phyloP scores from a whole-genome alignment of 1,139 yeast genomes.

The Nadsonia starkeyi-henricii region DNA sequence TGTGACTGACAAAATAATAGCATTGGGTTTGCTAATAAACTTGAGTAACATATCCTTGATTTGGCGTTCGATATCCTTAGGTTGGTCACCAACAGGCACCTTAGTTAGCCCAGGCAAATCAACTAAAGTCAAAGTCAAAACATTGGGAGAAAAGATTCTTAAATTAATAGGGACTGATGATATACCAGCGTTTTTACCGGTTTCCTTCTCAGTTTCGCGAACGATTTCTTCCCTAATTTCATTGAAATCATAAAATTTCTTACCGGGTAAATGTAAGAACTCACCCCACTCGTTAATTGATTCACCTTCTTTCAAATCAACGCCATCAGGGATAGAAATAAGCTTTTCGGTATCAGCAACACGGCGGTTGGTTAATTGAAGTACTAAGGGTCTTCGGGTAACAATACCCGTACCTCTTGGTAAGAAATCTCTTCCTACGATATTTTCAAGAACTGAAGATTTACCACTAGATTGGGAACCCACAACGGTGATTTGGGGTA shows the following conservation, averaged over 20 bases:
- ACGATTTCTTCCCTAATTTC: constrained; percentile 87
- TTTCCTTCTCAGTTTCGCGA: constrained; percentile 83
- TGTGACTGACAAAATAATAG: constrained; percentile 86
- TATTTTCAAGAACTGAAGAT: constrained; percentile 84
- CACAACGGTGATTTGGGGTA: constrained; percentile 93
- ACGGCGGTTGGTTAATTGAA: constrained; percentile 68
- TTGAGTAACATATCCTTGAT: constrained; percentile 90
- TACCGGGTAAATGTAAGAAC: constrained; percentile 82
- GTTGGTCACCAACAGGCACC: constrained; percentile 99
- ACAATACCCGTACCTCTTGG: constrained; percentile 96
- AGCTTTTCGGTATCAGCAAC: constrained; percentile 18
- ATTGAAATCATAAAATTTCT: constrained; percentile 77
- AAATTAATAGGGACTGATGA: constrained; percentile 86
- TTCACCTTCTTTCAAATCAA: constrained; percentile 35
- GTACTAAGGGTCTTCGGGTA: constrained; percentile 80
- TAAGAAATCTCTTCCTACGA: constrained; percentile 87
- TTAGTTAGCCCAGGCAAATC: constrained; percentile 97
- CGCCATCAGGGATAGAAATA: not conserved
- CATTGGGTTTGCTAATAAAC: constrained; percentile 90
- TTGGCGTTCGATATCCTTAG: constrained; percentile 90
- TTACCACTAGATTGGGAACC: constrained; percentile 95
- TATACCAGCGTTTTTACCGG: constrained; percentile 87
- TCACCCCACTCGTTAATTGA: constrained; percentile 97
- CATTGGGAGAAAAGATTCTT: constrained; percentile 92
- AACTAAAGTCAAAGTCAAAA: constrained; percentile 83